phyloP scores from a whole-genome alignment of 208 protist genomes.

The Trypanosoma rangeli region DNA sequence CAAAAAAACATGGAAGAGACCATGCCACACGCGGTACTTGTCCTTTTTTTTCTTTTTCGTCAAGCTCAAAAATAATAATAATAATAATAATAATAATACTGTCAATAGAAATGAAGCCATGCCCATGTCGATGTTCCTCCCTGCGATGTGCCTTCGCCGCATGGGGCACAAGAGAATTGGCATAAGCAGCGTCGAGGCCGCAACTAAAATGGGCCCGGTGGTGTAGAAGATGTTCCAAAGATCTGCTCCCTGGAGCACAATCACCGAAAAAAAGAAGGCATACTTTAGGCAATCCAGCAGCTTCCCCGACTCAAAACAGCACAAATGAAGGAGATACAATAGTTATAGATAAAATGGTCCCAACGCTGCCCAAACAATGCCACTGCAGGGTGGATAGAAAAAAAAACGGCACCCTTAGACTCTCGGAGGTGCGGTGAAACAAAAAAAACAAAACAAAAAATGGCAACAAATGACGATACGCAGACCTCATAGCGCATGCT shows the following conservation, averaged over 20 bases:
- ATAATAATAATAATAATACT: too few relatives aligned
- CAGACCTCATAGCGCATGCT: conserved; percentile 33
- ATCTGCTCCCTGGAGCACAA: conserved; percentile 32
- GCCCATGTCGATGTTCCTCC: conserved; percentile 16
- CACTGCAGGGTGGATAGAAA: conserved; percentile 29
- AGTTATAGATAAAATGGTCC: conserved; percentile 26
- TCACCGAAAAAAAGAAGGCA: conserved; percentile 21
- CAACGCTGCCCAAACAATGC: conserved; percentile 40
- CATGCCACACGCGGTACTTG: conserved; percentile 30
- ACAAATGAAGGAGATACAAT: conserved; percentile 25
- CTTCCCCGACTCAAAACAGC: conserved; percentile 22
- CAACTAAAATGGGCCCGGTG: conserved; percentile 21
- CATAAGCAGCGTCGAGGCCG: conserved; percentile 12
- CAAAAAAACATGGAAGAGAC: conserved; percentile 31
- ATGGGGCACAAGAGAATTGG: conserved; percentile 18
- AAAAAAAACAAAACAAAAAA: conserved; percentile 26
- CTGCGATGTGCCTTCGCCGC: conserved; percentile 9
- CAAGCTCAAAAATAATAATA: conserved; percentile 29
- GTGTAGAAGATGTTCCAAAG: conserved; percentile 37
- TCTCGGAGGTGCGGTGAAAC: conserved; percentile 33
- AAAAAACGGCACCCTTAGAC: conserved; percentile 26
- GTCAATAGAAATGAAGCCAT: conserved; percentile 1
- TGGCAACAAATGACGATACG: conserved; percentile 29
- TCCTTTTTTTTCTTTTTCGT: conserved; percentile 28
- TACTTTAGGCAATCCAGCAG: conserved; percentile 28